These are phyloP conservation scores for Barnettozyma wickerhamii DNA, from an alignment of 805 yeast species.

Conservation along the genomic window DNA sequence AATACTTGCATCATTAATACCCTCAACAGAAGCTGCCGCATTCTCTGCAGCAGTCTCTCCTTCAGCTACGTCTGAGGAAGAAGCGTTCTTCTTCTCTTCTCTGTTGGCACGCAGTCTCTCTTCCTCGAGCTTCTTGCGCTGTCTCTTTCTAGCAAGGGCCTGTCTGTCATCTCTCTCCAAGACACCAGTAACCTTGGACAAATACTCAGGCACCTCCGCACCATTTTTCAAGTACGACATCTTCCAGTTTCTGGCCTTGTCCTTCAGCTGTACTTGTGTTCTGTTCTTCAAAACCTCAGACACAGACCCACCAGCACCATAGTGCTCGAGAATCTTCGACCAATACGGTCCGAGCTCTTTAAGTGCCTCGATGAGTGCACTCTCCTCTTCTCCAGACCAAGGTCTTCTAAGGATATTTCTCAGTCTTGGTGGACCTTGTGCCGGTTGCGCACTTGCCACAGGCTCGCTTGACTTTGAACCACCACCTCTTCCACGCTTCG, in stretches of 20 bases:
- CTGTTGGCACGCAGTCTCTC: constrained; percentile 4
- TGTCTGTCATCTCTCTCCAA: constrained; percentile 50
- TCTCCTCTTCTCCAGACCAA: constrained; percentile 90
- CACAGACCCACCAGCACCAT: constrained; percentile 89
- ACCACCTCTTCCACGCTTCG: background rate
- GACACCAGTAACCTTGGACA: constrained; percentile 85
- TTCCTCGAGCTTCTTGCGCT: constrained; percentile 13
- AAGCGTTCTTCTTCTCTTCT: background rate
- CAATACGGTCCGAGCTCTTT: constrained; percentile 86
- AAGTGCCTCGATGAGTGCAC: constrained; percentile 75
- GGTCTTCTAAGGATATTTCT: constrained; percentile 47
- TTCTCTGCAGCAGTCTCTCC: background rate
- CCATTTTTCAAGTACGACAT: constrained; percentile 76
- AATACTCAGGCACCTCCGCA: constrained; percentile 72
- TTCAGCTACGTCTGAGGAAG: background rate
- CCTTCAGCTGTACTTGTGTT: constrained; percentile 89
- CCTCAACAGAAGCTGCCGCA: background rate
- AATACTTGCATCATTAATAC: too few species aligned
- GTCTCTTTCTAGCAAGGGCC: constrained; percentile 27
- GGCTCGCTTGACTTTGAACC: constrained; percentile 6
- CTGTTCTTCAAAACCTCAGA: constrained; percentile 83
- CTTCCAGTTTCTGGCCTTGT: constrained; percentile 95
- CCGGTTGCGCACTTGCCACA: background rate
- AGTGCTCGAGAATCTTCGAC: constrained; percentile 85
- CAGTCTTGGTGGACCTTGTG: constrained; percentile 19